Evolutionary conservation across 139 green algal genomes (phyloP), one percentile per base, ranked within the genome.

Genomic region (Microglena sp.): DNA sequence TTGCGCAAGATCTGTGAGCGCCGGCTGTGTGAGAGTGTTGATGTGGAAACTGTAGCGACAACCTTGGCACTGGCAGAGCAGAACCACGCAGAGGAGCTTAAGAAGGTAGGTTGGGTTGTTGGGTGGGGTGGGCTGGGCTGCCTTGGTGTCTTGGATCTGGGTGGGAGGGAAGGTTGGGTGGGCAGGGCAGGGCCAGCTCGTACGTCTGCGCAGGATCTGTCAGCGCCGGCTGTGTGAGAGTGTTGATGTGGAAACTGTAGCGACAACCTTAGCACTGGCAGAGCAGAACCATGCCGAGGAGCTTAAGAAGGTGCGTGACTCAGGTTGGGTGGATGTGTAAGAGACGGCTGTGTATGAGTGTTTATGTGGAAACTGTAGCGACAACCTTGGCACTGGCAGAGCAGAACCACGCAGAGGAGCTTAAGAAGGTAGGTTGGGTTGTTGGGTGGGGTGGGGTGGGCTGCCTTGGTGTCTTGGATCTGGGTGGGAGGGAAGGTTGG

Each of bases 1-100:
- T 82, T 98, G 62, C 6, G 67, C 45, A 75, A 84, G 32, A 97
- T 98, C 60, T 97, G 90, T 66, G 93, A 99, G 76, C 77, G 82
- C 15, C 79, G 88, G 18, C 82, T 99, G 65, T 96, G 88, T 75
- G 90, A 97, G 66, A 90, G 72, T 8, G 83, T 99, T 33, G 87
- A 95, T 59, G 77, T 91, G 45, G 87, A 95, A 28, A 95, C 84
- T 0, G 93, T 92, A 46, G 93, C 89, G 21, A 97, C 88, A 15
- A 99, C 93, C 21, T 77, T 99, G 66, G 82, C 91, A 54, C 79
- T 99, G 56, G 93, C 93, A n/a, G 93, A 99, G 78, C 86, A 71
- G 58, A 97, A 97, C 74, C 86, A 96, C 68, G 92, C 90, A 28
- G 76, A 81, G 66, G 77, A 74, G 65, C 65, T 76, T 7, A 76